Evolutionary conservation across 176 grass and related monocot species (phyloP), one percentile per base, ranked within the genome.

Genomic region (Phyllostachys edulis): DNA sequence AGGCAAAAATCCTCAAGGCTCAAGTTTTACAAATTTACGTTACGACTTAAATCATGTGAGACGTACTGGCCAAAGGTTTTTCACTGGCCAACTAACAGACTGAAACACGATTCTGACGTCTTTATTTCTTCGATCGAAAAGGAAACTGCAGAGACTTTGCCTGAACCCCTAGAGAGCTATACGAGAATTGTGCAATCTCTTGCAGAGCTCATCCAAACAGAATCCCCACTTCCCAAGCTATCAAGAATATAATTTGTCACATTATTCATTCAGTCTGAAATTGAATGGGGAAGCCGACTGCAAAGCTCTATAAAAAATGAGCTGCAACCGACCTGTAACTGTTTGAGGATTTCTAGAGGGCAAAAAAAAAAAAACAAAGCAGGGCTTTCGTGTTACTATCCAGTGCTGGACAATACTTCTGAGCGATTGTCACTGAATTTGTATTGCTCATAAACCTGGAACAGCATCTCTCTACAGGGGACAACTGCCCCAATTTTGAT

Each of bases 401-500:
- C 85, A 7, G 85, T 38, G 82, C 57, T 91, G 14, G 92, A 83
- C 69, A 85, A 51, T 85, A 86, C 85, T 39, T 90, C 80, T 6
- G 40, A 50, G 15, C 47, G 13, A 71, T 85, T 83, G 6, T 90
- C 57, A 20, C 78, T 63, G 54, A 96, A 96, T 74, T 88, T 68
- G 67, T 99, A 89, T 34, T 87, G 80, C 44, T 90, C 80, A 26
- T 96, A 90, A 84, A 96, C 75, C 52, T 89, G 64, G 72, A 93
- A 83, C 73, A 99, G 55, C 29, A 99, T 71, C 50, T 95, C 87
- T 82, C 96, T 95, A 40, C 93, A 99, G 36, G 96, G 96, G 39
- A 96, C 96, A 29, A 94, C 87, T 14, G 96, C 91, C 2, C 93
- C 88, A 49, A 99, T 90, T 78, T 99, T 99, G 69, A 99, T 94